A percentile compares a stretch with the other conserved stretches of the same genome.
These are phyloP conservation scores for Punica granatum DNA, from an alignment of 345 rosid species.

Conservation along the genomic window DNA sequence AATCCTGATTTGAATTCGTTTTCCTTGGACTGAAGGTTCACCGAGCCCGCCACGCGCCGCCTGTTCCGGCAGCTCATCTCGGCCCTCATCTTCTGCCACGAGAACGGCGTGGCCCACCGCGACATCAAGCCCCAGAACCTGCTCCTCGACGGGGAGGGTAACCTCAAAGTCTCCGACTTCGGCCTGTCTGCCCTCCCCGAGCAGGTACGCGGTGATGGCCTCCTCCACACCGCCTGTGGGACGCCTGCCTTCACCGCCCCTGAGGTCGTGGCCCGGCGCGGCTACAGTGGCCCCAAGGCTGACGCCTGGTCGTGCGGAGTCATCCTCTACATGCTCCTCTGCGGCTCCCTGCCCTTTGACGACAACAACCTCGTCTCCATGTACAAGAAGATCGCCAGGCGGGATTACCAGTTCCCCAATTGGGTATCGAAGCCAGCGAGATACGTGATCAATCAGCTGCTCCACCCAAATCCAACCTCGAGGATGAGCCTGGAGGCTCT, in stretches of 20 bases:
- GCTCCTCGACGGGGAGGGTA: slow-evolving; percentile 55
- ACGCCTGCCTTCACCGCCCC: slow-evolving; percentile 76
- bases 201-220: slow-evolving; percentile 34
- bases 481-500: slow-evolving; percentile 55
- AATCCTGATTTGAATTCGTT: neutral
- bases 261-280: slow-evolving; percentile 43
- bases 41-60: slow-evolving; percentile 47
- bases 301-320: slow-evolving; percentile 97
- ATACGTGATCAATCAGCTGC: slow-evolving; percentile 41
- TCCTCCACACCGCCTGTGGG: slow-evolving; percentile 76
- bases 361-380: slow-evolving; percentile 42
- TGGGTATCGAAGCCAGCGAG: slow-evolving; percentile 48
- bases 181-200: slow-evolving; percentile 70
- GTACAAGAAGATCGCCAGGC: slow-evolving; percentile 43
- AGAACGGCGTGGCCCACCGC: slow-evolving; percentile 78
- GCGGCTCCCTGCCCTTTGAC: slow-evolving; percentile 58
- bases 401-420: slow-evolving; percentile 55
- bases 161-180: slow-evolving; percentile 71
- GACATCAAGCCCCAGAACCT: slow-evolving; percentile 86
- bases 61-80: slow-evolving; percentile 72
- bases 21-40: slow-evolving; percentile 3
- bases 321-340: slow-evolving; percentile 47
- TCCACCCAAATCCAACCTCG: slow-evolving; percentile 69
- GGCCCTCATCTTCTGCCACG: slow-evolving; percentile 74
- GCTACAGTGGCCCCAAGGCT: slow-evolving; percentile 65